Base-by-base conservation (phyloP, 441 rosid species). In the Bruguiera hainesii region DNA sequence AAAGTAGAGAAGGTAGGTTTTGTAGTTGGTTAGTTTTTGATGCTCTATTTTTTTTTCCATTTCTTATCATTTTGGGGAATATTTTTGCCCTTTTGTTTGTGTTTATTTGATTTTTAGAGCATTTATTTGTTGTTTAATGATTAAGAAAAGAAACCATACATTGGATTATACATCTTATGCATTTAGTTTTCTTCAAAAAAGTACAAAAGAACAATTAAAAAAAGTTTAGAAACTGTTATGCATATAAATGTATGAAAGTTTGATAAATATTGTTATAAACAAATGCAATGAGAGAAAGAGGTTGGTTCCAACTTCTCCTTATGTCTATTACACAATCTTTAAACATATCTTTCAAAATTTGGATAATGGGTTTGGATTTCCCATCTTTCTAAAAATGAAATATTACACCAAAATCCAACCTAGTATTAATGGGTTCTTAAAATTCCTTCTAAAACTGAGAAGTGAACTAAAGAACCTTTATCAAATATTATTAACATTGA, bases 371-470 rank as follows among this genome's bases (percentile, higher is more conserved):
- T 1, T 66, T 5, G 11, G 37, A 66, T 18, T 66, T 15, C 4
- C 18, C 29, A 66, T 66, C 0, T 8, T 7, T 55, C 15, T 23
- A 4, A 33, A 20, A 30, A 16, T 58, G 1, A 57, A 48, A 48
- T 48, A 18, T 7, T 13, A 3, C 13, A 67, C 11, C 19, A n/a
- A 30, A 23, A 15, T 67, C 19, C 6, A 31, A 35, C 20, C 18
- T 39, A 67, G 2, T 21, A 5, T 5, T n/a, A 9, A 56, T 8
- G 4, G 4, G 16, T 3, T 39, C 5, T 0, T 39, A n/a, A 8
- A 61, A 37, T n/a, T 37, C 16, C 19, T 18, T 61, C 49, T 18
- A 67, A 29, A 67, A 67, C n/a, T 19, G 3, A 19, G 49, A 58
- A 2, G 29, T 26, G 25, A 67, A 59, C 26, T 35, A 3, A 3